Conservation (phyloP, 2,329 filamentous ascomycete genomes). For the Aspergillus niger region DNA sequence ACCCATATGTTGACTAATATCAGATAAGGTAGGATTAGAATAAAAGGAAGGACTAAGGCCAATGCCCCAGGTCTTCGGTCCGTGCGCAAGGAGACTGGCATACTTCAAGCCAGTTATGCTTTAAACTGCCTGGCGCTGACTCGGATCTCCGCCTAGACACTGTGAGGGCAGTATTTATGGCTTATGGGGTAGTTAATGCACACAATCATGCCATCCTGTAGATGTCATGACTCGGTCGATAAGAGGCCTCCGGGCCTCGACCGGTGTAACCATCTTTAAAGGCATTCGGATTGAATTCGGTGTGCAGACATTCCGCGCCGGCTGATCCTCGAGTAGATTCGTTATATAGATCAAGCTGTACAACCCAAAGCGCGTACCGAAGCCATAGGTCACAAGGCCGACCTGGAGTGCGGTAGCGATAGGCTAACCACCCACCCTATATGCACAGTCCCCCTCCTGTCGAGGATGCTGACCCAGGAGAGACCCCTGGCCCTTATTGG, state of each 20-base stretch:
- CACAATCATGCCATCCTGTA: background rate
- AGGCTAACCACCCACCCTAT: background rate
- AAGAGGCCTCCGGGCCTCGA: background rate
- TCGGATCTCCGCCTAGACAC: background rate
- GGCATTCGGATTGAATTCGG: background rate
- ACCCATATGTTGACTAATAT: background rate
- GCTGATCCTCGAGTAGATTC: background rate
- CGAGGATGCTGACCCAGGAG: background rate
- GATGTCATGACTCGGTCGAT: background rate
- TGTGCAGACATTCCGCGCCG: background rate
- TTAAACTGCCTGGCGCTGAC: background rate
- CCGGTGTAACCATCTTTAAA: background rate
- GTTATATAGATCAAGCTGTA: background rate
- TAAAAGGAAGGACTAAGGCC: background rate
- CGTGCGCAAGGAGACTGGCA: slow-evolving; percentile 1
- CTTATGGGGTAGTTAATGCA: background rate
- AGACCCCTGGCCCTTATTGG: background rate
- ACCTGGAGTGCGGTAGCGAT: background rate
- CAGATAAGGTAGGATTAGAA: background rate
- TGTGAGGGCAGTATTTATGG: background rate
- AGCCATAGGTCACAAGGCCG: background rate
- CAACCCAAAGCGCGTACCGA: background rate
- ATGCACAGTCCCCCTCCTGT: background rate
- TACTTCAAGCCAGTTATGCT: background rate
- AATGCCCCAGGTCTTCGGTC: background rate